A percentile compares a stretch with the other conserved stretches of the same genome.
phyloP scores from a whole-genome alignment of 371 early-diverging fungal species.

The Mortierella sp. region DNA sequence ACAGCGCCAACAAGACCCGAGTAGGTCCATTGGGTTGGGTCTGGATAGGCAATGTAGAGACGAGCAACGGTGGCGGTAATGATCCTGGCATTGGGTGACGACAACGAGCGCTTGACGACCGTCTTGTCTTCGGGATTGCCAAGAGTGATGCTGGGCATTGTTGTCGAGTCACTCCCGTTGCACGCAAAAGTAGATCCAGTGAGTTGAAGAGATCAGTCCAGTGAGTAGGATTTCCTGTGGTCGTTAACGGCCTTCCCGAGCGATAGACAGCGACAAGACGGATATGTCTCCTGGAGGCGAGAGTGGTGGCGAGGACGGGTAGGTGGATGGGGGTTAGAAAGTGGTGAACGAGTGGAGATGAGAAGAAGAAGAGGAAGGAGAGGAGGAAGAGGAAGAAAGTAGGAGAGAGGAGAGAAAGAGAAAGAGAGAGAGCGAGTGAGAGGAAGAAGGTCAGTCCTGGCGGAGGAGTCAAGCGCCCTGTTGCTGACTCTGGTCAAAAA shows the following conservation, averaged over 20 bases:
- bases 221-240: no score
- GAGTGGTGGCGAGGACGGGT: background rate
- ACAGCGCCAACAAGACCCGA: constrained; percentile 83
- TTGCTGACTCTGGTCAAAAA: background rate
- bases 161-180: background rate
- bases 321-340: background rate
- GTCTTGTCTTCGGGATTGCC: constrained; percentile 67
- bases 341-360: background rate
- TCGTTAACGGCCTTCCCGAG: no score
- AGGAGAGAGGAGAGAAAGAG: background rate
- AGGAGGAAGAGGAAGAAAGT: background rate
- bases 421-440: constrained; percentile 1
- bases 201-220: no score
- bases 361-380: background rate
- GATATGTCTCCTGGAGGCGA: no score
- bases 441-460: background rate
- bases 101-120: constrained; percentile 62
- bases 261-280: no score
- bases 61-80: constrained; percentile 84
- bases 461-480: background rate
- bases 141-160: constrained; percentile 67
- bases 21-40: constrained; percentile 78
- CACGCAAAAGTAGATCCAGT: no score
- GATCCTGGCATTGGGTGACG: constrained; percentile 70
- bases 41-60: constrained; percentile 81